Conservation (phyloP, 495 filamentous ascomycete species). For the Daldinia childiae region DNA sequence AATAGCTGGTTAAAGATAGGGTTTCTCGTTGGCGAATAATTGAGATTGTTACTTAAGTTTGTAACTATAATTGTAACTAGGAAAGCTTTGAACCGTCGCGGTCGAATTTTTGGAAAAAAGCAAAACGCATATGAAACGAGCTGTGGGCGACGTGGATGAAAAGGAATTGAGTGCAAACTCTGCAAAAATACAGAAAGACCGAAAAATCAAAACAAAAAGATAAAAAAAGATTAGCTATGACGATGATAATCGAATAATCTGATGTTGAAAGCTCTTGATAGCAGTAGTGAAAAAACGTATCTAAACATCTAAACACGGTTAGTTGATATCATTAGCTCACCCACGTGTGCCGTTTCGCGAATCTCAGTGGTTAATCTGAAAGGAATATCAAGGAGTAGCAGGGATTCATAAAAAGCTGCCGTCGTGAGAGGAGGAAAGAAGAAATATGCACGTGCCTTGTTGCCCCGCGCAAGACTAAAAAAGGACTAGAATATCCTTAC, state of each 20-base stretch:
- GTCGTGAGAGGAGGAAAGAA: slow-evolving; percentile 13
- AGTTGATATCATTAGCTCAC: slow-evolving; percentile 14
- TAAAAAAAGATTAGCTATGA: slow-evolving; percentile 31
- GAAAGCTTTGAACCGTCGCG: neutral
- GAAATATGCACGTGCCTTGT: slow-evolving; percentile 35
- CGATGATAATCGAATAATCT: slow-evolving; percentile 28
- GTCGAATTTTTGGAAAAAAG: neutral
- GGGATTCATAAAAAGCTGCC: neutral
- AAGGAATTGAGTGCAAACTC: slow-evolving; percentile 16
- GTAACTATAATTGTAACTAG: neutral
- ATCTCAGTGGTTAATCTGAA: slow-evolving; percentile 33
- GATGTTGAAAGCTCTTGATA: slow-evolving; percentile 30
- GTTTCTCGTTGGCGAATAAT: neutral
- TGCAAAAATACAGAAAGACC: slow-evolving; percentile 6
- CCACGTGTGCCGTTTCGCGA: slow-evolving; percentile 27
- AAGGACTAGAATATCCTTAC: neutral
- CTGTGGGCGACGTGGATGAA: slow-evolving; percentile 12
- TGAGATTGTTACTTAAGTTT: neutral
- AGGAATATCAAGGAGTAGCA: neutral
- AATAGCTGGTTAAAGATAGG: slow-evolving; percentile 6
- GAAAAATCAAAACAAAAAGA: slow-evolving; percentile 18
- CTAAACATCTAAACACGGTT: slow-evolving; percentile 31
- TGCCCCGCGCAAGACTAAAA: slow-evolving; percentile 34
- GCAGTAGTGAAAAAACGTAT: slow-evolving; percentile 7
- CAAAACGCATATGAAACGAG: neutral